Evolutionary conservation across 306 rosid genomes (phyloP).

Genomic region (Argentina anserina): DNA sequence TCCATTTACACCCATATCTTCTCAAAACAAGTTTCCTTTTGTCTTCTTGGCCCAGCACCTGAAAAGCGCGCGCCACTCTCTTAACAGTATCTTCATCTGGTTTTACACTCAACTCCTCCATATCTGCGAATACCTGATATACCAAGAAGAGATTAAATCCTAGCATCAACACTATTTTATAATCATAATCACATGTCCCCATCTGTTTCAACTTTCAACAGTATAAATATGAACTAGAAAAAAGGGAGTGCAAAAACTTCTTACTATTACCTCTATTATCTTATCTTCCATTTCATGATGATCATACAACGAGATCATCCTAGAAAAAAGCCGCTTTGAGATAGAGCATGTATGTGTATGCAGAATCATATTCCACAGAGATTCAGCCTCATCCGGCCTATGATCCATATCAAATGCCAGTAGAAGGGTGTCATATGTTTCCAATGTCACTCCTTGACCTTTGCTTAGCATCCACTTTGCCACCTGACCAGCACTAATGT

Average conservation of each 20-base stretch:
- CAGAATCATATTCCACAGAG: constrained; percentile 91
- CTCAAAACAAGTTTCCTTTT: constrained; percentile 49
- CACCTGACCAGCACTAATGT: constrained; percentile 45
- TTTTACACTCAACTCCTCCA: constrained; percentile 76
- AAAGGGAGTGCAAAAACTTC: neutral
- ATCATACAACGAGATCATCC: constrained; percentile 81
- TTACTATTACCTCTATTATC: constrained; percentile 58
- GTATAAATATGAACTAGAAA: neutral
- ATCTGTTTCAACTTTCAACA: neutral
- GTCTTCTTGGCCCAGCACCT: constrained; percentile 61
- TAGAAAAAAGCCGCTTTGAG: constrained; percentile 72
- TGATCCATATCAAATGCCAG: constrained; percentile 79
- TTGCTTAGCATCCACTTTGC: constrained; percentile 97
- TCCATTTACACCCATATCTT: constrained; percentile 73
- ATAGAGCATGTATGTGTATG: constrained; percentile 66
- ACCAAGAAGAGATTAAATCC: constrained; percentile 7
- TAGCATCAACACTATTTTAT: constrained; percentile 2
- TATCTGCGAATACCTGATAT: constrained; percentile 72
- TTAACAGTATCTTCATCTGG: constrained; percentile 86
- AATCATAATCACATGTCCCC: neutral
- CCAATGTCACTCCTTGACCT: constrained; percentile 95
- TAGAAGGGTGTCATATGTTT: constrained; percentile 83
- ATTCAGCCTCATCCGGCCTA: constrained; percentile 92
- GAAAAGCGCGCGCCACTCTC: constrained; percentile 62
- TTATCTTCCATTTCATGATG: constrained; percentile 61